Conservation (phyloP, 768 basidiomycete genomes). For the Russula emetica region DNA sequence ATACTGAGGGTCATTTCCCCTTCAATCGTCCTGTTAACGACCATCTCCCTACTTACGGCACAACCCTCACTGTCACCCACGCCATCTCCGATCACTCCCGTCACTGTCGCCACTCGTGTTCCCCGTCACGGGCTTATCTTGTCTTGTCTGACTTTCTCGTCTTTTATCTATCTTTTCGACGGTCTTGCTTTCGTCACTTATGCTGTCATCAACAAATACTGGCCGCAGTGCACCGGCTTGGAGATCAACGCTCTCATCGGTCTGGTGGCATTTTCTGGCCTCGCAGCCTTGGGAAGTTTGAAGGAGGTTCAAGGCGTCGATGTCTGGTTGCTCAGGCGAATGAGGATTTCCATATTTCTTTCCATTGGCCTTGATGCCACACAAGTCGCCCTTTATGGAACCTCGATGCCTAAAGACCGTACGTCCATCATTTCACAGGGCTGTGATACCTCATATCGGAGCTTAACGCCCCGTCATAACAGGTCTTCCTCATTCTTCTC, state of each 20-base stretch:
- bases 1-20: constrained; percentile 65
- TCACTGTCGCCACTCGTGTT: constrained; percentile 65
- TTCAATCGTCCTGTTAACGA: constrained; percentile 54
- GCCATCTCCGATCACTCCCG: constrained; percentile 66
- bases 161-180: constrained; percentile 74
- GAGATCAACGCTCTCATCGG: constrained; percentile 66
- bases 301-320: constrained; percentile 69
- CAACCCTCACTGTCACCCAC: constrained; percentile 43
- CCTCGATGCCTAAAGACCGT: constrained; percentile 37
- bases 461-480: constrained; percentile 8
- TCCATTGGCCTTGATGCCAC: constrained; percentile 58
- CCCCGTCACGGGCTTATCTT: constrained; percentile 79
- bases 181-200: constrained; percentile 66
- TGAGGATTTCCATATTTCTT: constrained; percentile 51
- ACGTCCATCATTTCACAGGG: constrained; percentile 4
- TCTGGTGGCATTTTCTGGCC: constrained; percentile 62
- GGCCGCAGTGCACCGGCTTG: constrained; percentile 60
- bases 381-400: constrained; percentile 52
- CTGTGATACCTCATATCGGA: not conserved
- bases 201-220: constrained; percentile 59
- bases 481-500: constrained; percentile 25
- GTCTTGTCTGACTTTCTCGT: constrained; percentile 58
- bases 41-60: constrained; percentile 54
- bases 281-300: constrained; percentile 74
- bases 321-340: constrained; percentile 58